Base-by-base conservation (phyloP, 2,329 filamentous ascomycete genomes). In the Paecilomyces sp. region DNA sequence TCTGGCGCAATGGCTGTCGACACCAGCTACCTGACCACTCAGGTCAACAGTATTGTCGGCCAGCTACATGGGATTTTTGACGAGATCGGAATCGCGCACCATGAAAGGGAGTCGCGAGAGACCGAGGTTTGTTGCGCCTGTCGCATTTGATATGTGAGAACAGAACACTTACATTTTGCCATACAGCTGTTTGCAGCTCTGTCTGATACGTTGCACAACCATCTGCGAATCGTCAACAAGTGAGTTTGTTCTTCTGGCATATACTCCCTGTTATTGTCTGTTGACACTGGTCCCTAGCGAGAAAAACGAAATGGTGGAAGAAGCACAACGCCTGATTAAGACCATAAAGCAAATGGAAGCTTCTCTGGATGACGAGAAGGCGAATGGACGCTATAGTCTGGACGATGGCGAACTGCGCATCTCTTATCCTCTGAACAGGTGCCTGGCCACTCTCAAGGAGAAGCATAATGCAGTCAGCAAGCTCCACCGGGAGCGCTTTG, bases 41-140 rank as follows among this genome's bases (percentile, higher is more conserved):
- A 97, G 85, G 91, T 99, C 78, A 94, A 91, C 67, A 91, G 85
- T 70, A 97, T 96, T 72, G 92, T 97, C 73, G 86, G 86, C 75
- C 92, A 97, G 77, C 84, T 99, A 62, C 93, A 97, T 77, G 90
- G 89, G 65, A 85, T 97, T 60, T 99, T 97, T 71, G 94, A 99
- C 75, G 93, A 99, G 73, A 99, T 99, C 70, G 94, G 94, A 61
- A 90, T 99, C n/a, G 86, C 93, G 30, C 86, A 81, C 70, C 92
- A 96, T 86, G 94, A 97, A 75, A 89, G 94, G 70, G 92, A 97
- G 72, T 83, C 85, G 56, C 85, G 94, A 69, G 93, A 97, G 74
- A 85, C 90, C 72, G 91, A 97, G 86, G 92, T 95, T 80, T 71
- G 83, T 69, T 61, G 61, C 58, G 24, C 50, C 25, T 58, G 47